Evolutionary conservation across 2,329 filamentous ascomycete species (phyloP), one percentile per base, ranked within the genome.

Genomic region (Lecanoromycetidae sp.): DNA sequence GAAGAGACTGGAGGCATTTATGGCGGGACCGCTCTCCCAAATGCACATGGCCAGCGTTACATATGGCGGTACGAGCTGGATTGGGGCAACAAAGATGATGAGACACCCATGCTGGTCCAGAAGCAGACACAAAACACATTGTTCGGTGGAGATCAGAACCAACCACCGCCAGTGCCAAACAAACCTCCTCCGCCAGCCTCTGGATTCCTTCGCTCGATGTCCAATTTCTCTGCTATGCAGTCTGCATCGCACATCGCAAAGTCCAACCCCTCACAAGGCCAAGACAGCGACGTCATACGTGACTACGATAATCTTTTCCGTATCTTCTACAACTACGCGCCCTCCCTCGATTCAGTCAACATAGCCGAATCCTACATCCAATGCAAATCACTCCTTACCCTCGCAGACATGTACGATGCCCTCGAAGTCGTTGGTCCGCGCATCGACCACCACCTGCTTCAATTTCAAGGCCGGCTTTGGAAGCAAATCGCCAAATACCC

Each of bases 401-500:
- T 95, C 15, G 90, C 87, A n/a, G 88, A 95, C 65, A 86, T 91
- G 70, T 95, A 95, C 67, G 88, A 94, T 61, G 87, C 88, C 12
- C 74, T 95, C 10, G 74, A 80, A 25, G 87, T 95, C 13, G 87
- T 93, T 7, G 88, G 88, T 0, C 85, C 86, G 1, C 78, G 90
- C 30, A 84, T 95, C 36, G 90, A 95, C 64, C 88, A 96, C 66
- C 90, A 96, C 63, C 73, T 96, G 12, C 71, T 96, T 13, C 86
- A 91, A 57, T 96, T 95, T 62, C 87, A 91, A 58, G 84, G 83
- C 19, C 77, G 87, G 1, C 74, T 96, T 2, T 95, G 88, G 82
- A 94, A 91, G 64, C 90, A 95, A 65, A 93, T 95, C 53, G 87
- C 88, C 44, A 95, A 94, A 65, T 95, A 95, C 60, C 88, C 90